These are phyloP conservation scores for Rosa multiflora DNA, from an alignment of 306 rosid genomes.

Conservation along the genomic window DNA sequence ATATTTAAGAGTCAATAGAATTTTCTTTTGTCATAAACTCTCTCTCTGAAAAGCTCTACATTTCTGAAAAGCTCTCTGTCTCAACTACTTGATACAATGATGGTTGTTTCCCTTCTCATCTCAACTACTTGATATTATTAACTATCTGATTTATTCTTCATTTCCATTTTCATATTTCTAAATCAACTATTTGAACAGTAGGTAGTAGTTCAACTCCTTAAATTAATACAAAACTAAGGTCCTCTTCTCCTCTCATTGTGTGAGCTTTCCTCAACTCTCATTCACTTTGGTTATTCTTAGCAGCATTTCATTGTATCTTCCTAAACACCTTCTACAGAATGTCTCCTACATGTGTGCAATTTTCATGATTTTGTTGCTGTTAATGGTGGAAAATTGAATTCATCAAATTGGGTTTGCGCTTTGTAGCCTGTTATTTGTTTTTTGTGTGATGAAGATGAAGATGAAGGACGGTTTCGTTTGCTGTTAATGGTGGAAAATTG, in stretches of 20 bases:
- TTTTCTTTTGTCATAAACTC: no score
- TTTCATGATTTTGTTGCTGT: no score
- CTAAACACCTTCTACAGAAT: slow-evolving; percentile 33
- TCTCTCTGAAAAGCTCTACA: no score
- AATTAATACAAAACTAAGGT: slow-evolving; percentile 5
- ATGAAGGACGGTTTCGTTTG: no score
- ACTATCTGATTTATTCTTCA: slow-evolving; percentile 19
- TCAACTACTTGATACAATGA: no score
- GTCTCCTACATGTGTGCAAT: slow-evolving; percentile 51
- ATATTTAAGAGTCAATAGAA: no score
- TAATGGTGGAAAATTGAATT: no score
- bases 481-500: no score
- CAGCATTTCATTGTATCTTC: slow-evolving; percentile 10
- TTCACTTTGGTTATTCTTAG: slow-evolving; percentile 15
- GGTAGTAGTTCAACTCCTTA: slow-evolving; percentile 27
- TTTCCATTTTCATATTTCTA: slow-evolving; percentile 16
- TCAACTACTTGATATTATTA: slow-evolving; percentile 36
- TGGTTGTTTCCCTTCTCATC: slow-evolving; percentile 20
- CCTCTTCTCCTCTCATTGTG: slow-evolving; percentile 17
- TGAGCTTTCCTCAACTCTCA: slow-evolving; percentile 14
- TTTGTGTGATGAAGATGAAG: no score
- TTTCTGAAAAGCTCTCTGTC: no score
- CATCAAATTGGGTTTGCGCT: no score
- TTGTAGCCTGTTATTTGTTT: no score
- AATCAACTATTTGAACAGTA: slow-evolving; percentile 14